Conservation (phyloP, 1,284 basidiomycete genomes). For the Hypsizygus ulmarius region DNA sequence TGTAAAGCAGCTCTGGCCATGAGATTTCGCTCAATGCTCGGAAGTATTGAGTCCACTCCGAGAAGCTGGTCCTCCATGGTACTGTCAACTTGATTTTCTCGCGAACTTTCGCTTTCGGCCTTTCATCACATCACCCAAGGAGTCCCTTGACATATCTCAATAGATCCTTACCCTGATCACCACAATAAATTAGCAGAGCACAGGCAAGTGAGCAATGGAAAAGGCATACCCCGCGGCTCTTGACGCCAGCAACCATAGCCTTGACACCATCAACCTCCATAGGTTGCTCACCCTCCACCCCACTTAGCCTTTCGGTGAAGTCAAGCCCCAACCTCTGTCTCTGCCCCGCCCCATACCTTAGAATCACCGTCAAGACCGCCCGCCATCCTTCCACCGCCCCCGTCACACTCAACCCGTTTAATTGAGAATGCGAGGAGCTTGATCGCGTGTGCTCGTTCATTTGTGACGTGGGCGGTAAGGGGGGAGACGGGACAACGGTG, state of each 20-base stretch:
- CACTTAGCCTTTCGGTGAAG: constrained; percentile 23
- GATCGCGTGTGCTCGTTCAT: constrained; percentile 24
- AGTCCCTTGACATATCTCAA: constrained; percentile 70
- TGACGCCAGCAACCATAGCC: constrained; percentile 72
- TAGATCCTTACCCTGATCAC: constrained; percentile 61
- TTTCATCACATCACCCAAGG: constrained; percentile 45
- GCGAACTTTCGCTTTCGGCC: constrained; percentile 46
- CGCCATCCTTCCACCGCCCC: constrained; percentile 71
- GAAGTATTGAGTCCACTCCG: constrained; percentile 76
- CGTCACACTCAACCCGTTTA: constrained; percentile 24
- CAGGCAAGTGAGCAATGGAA: constrained; percentile 6
- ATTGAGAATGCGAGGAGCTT: constrained; percentile 30
- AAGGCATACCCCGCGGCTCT: constrained; percentile 67
- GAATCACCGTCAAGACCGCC: constrained; percentile 60
- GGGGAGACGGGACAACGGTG: constrained; percentile 60
- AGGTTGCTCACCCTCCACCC: constrained; percentile 21
- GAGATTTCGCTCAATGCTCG: constrained; percentile 83
- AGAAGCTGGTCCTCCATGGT: constrained; percentile 58
- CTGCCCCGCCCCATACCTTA: constrained; percentile 61
- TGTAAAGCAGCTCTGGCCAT: constrained; percentile 93
- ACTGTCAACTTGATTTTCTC: constrained; percentile 32
- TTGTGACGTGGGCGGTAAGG: constrained; percentile 32
- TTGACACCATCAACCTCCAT: constrained; percentile 58
- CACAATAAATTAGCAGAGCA: constrained; percentile 12
- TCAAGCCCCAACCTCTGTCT: constrained; percentile 47